Evolutionary conservation across 2,329 filamentous ascomycete genomes (phyloP), one percentile per base, ranked within the genome.

Genomic region (Fusarium paranaense): DNA sequence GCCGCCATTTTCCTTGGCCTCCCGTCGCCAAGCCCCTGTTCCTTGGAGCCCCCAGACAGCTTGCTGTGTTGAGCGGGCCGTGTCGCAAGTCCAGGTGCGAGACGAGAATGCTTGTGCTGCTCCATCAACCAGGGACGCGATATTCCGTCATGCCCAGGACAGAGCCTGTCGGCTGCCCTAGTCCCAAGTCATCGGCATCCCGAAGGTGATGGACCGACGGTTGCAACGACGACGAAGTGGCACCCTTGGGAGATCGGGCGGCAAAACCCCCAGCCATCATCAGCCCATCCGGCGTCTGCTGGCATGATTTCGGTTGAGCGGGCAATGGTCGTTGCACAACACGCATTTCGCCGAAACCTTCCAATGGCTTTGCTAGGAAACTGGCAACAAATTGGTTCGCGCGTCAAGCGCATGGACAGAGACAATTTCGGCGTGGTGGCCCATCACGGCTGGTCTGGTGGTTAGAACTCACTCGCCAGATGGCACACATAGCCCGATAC

Each of bases 251-350:
- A 45, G 52, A 38, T 64, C 38, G 67, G 61, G 67, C 57, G 64
- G 64, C 35, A 70, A 62, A 54, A 25, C 35, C 27, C 30, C 62
- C 25, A 47, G 45, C 27, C 60, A 22, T 25, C n/a, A 65, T 72
- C 61, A 70, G 67, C 64, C 67, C 64, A 70, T 60, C 50, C 38
- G 52, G 57, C 45, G 38, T 45, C 57, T 47, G 20, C 64, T 70
- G 62, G 61, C 61, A 62, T 67, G 67, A 70, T 72, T 50, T 59
- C 58, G 70, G 58, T 52, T 54, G 63, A 60, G 57, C 61, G 64
- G 66, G 56, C 57, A 52, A 50, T 10, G 42, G 56, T 27, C 10
- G 20, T 68, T 54, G 62, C 32, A 32, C 62, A 66, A 47, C 37
- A 61, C 62, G 22, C 33, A 47, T 60, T 63, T 66, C 59, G 42